Evolutionary conservation across 805 yeast species (phyloP).

Genomic region (Yarrowia yakushimensis): DNA sequence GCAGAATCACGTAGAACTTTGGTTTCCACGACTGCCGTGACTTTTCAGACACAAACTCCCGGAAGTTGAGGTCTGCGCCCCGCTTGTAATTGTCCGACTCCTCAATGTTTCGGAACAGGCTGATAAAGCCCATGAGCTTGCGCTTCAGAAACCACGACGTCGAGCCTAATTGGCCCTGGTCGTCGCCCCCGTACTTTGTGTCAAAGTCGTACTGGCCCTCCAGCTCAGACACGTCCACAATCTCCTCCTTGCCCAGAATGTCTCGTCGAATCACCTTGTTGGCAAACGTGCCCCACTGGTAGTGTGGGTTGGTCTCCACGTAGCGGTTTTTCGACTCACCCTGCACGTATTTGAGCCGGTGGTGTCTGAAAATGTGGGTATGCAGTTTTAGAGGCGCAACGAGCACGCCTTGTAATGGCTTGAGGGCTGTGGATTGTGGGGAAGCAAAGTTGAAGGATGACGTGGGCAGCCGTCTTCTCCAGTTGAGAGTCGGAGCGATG

Average conservation of each 20-base stretch:
- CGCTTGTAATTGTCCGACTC: neutral
- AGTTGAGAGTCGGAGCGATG: neutral
- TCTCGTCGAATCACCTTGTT: conserved; percentile 15
- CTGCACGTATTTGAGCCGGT: conserved; percentile 20
- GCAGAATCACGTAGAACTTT: conserved; percentile 52
- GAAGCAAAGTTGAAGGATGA: conserved; percentile 16
- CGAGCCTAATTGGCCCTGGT: neutral
- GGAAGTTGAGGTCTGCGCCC: neutral
- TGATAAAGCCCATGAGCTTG: conserved; percentile 11
- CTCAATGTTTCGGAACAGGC: neutral
- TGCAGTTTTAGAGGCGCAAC: conserved; percentile 22
- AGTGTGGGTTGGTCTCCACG: conserved; percentile 9
- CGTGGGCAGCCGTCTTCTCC: conserved; percentile 10
- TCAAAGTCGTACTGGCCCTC: conserved; percentile 21
- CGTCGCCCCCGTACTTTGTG: conserved; percentile 18
- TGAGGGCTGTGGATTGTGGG: neutral
- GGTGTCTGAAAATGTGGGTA: conserved; percentile 18
- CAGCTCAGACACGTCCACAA: conserved; percentile 19
- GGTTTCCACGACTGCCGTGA: conserved; percentile 48
- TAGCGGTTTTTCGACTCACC: conserved; percentile 21
- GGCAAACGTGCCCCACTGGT: conserved; percentile 19
- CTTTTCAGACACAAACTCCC: conserved; percentile 33
- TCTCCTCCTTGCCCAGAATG: conserved; percentile 3
- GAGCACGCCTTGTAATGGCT: conserved; percentile 13
- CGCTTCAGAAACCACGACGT: conserved; percentile 10